Percentiles rank a stretch among this genome's conserved stretches.
These are phyloP conservation scores for Mucor indicus DNA, from an alignment of 371 early-diverging fungal species.

Conservation along the genomic window DNA sequence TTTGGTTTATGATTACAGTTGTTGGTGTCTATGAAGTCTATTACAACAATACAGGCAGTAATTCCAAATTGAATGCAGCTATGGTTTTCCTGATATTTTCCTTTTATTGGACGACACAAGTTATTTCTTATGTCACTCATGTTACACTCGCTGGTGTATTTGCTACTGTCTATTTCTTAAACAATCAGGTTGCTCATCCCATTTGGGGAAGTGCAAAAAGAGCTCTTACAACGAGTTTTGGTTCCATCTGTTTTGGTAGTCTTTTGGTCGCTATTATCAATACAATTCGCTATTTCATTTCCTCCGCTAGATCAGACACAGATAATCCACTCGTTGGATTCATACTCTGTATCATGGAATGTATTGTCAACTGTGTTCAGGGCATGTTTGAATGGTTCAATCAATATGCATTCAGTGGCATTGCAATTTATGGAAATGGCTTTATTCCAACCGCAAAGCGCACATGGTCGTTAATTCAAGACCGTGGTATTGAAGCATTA, in stretches of 20 bases:
- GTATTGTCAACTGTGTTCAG: conserved; percentile 36
- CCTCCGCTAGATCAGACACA: conserved; percentile 20
- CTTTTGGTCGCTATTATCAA: conserved; percentile 85
- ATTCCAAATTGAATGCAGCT: conserved; percentile 21
- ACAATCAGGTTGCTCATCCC: conserved; percentile 62
- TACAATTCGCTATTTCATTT: conserved; percentile 34
- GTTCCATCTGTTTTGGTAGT: conserved; percentile 91
- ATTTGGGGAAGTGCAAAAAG: conserved; percentile 75
- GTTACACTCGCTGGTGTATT: conserved; percentile 78
- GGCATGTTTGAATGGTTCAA: conserved; percentile 69
- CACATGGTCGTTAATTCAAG: conserved; percentile 84
- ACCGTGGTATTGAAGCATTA: conserved; percentile 84
- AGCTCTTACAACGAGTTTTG: conserved; percentile 89
- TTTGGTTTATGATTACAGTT: conserved; percentile 50
- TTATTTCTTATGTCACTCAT: conserved; percentile 74
- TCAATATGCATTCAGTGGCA: conserved; percentile 85
- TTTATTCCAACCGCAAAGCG: conserved; percentile 80
- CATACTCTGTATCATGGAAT: conserved; percentile 34
- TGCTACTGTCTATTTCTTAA: conserved; percentile 79
- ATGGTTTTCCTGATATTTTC: conserved; percentile 71
- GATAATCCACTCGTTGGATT: conserved; percentile 31
- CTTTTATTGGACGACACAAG: conserved; percentile 78
- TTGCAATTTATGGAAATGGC: conserved; percentile 92
- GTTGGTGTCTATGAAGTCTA: conserved; percentile 49
- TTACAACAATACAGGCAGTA: conserved; percentile 21